phyloP scores from a whole-genome alignment of 441 rosid genomes.

The Croton setiger region DNA sequence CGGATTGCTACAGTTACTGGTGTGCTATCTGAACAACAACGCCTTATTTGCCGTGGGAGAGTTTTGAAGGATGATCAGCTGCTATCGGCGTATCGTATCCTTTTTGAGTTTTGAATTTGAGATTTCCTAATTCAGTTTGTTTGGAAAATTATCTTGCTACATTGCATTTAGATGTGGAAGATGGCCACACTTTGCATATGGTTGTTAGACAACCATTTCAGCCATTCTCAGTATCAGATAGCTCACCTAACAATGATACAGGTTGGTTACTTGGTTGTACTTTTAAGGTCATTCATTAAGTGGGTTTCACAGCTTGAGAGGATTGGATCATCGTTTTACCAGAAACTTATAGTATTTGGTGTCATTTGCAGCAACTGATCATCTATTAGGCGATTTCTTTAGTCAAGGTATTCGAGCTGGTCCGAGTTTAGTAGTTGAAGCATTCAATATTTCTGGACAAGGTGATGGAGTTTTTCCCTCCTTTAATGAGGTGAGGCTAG shows the following conservation, averaged over 20 bases:
- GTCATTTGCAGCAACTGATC: background rate
- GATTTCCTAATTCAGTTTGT: background rate
- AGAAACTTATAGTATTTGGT: background rate
- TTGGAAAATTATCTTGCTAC: background rate
- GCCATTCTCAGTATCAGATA: slow-evolving; percentile 35
- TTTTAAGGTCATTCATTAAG: background rate
- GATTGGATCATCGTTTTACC: background rate
- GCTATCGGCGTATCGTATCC: slow-evolving; percentile 95
- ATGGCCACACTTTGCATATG: slow-evolving; percentile 58
- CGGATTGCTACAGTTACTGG: slow-evolving; percentile 93
- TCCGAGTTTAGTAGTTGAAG: slow-evolving; percentile 2
- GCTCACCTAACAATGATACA: slow-evolving; percentile 18
- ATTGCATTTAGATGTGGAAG: slow-evolving; percentile 49
- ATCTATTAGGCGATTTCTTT: background rate
- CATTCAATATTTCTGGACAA: background rate
- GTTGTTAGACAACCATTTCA: slow-evolving; percentile 50
- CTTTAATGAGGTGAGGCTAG: background rate
- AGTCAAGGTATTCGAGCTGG: background rate
- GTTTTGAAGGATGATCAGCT: slow-evolving; percentile 89
- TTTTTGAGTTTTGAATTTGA: slow-evolving; percentile 15
- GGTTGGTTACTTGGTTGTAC: background rate
- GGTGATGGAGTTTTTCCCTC: background rate
- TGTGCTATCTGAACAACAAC: slow-evolving; percentile 81
- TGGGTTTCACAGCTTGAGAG: background rate
- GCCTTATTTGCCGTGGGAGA: slow-evolving; percentile 87